Evolutionary conservation across 2,329 filamentous ascomycete species (phyloP), one percentile per base, ranked within the genome.

Genomic region (Volutella citrinella): DNA sequence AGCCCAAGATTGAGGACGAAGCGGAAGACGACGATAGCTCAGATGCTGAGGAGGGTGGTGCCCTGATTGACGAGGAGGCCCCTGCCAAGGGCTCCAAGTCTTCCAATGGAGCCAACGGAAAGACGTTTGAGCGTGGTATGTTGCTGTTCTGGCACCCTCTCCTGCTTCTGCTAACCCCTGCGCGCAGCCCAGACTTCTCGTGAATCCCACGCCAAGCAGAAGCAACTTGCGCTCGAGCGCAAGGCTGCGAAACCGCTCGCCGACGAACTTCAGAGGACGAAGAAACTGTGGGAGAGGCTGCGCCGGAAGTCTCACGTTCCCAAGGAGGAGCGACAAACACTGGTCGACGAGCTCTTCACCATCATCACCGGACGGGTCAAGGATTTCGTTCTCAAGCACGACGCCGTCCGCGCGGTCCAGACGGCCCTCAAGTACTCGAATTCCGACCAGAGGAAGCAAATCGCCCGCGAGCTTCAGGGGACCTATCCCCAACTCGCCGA

Each of bases 361-460:
- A 95, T 98, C 55, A 86, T 96, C 53, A 93, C 87, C 16, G 91
- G 90, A 33, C 80, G 86, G 38, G 85, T 97, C 53, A 88, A 87
- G 64, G 93, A 97, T 43, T 95, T 97, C 49, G 91, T 96, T 14
- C 86, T 98, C 68, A 98, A 98, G 76, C 93, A 98, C 63, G 93
- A 98, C 60, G 87, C 89, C 21, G 91, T 95, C n/a, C 80, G 93
- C 49, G 89, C 95, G 25, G 85, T 98, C 17, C 93, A 98, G 68
- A 96, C 90, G 10, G 93, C 91, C 22, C 79, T 98, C 65, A 98
- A 98, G 65, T 98, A 98, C 65, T 85, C 88, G 29, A 94, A 84
- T 27, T 72, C 80, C 35, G 83, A 86, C 41, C 90, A 96, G 66
- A 78, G 87, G 56, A 87, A 83, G 63, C 79, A 83, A 67, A 96